Conservation (phyloP, 495 filamentous ascomycete species). For the Aspergillus heteromorphus region DNA sequence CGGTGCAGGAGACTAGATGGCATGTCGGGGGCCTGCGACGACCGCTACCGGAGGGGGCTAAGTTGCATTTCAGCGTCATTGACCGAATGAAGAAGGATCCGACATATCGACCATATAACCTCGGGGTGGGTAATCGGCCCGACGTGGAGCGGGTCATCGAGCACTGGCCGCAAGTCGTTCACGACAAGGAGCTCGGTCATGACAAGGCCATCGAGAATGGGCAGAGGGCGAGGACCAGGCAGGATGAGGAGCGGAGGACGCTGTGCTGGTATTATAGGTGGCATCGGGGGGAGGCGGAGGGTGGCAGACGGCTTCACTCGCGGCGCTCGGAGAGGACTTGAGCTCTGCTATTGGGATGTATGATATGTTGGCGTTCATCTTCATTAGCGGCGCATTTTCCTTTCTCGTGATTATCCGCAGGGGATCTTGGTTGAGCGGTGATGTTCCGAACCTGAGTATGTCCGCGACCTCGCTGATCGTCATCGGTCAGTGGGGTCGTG, state of each 20-base stretch:
- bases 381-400: too few relatives aligned
- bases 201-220: background rate
- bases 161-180: background rate
- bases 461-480: too few relatives aligned
- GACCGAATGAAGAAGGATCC: constrained; percentile 9
- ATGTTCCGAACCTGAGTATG: too few relatives aligned
- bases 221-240: background rate
- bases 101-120: constrained; percentile 14
- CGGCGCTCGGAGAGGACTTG: too few relatives aligned
- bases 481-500: too few relatives aligned
- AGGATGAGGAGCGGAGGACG: background rate
- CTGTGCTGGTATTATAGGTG: background rate
- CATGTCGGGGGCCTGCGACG: constrained; percentile 10
- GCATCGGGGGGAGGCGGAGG: background rate
- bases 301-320: too few relatives aligned
- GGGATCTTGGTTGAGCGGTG: too few relatives aligned
- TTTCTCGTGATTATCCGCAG: too few relatives aligned
- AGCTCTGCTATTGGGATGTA: too few relatives aligned
- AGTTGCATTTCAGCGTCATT: constrained; percentile 13
- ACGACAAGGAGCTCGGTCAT: background rate
- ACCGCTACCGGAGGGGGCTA: constrained; percentile 5
- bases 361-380: too few relatives aligned
- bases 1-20: constrained; percentile 10
- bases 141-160: background rate
- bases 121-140: constrained; percentile 6